phyloP scores from a whole-genome alignment of 2,329 filamentous ascomycete species.

The Incumbomyces lentus region DNA sequence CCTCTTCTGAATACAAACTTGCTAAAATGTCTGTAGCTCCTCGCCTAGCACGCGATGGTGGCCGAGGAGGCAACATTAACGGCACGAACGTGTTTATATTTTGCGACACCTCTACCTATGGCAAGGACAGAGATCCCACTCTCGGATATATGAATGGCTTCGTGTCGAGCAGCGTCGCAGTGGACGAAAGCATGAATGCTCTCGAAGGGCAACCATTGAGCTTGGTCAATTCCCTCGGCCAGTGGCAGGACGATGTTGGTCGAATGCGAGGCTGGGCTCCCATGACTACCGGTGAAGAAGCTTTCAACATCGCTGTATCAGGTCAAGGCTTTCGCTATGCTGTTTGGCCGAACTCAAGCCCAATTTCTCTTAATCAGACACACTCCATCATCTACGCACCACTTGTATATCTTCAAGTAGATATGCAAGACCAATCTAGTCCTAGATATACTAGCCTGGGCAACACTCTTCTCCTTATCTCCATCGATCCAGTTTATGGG shows the following conservation, averaged over 20 bases:
- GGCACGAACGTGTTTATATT: slow-evolving; percentile 26
- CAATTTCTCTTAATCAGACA: slow-evolving; percentile 23
- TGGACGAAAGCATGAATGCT: slow-evolving; percentile 23
- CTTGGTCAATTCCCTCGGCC: slow-evolving; percentile 24
- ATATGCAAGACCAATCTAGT: slow-evolving; percentile 20
- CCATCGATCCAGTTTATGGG: slow-evolving; percentile 21
- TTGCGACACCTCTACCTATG: slow-evolving; percentile 25
- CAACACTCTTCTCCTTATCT: slow-evolving; percentile 22
- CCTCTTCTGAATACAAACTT: slow-evolving; percentile 13
- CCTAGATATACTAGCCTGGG: slow-evolving; percentile 23
- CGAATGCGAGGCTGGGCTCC: slow-evolving; percentile 24
- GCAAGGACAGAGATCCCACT: slow-evolving; percentile 12
- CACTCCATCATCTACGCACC: slow-evolving; percentile 24
- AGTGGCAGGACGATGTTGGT: slow-evolving; percentile 25
- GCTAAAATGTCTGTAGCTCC: slow-evolving; percentile 17
- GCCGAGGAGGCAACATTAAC: slow-evolving; percentile 25
- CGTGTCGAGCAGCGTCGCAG: slow-evolving; percentile 24
- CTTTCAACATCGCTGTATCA: slow-evolving; percentile 24
- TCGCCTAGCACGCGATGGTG: slow-evolving; percentile 25
- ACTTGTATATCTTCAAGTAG: slow-evolving; percentile 25
- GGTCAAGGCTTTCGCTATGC: slow-evolving; percentile 25
- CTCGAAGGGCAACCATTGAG: slow-evolving; percentile 18
- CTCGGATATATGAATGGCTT: slow-evolving; percentile 23
- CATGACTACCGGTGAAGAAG: slow-evolving; percentile 24
- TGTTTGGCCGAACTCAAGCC: slow-evolving; percentile 25